These are phyloP conservation scores for Protomyces macrosporus DNA, from an alignment of 1,139 yeast species.

Conservation along the genomic window DNA sequence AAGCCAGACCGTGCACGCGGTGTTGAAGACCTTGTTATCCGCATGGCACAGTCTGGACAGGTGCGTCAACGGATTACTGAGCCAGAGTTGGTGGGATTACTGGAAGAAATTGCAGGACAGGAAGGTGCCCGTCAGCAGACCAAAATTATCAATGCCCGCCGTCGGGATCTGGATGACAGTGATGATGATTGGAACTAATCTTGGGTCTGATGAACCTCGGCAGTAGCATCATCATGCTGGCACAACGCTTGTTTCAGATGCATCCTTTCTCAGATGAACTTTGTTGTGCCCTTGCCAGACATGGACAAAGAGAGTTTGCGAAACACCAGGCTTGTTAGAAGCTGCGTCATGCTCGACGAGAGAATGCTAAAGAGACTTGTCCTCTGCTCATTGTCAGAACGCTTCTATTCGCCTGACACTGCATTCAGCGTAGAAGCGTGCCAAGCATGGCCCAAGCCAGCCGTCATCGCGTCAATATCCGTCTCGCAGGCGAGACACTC, in stretches of 20 bases:
- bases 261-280: too few species aligned
- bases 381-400: too few species aligned
- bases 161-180: slow-evolving; percentile 22
- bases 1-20: slow-evolving; percentile 75
- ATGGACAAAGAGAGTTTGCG: too few species aligned
- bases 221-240: too few species aligned
- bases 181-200: slow-evolving; percentile 24
- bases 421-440: too few species aligned
- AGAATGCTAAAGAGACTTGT: too few species aligned
- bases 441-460: background rate
- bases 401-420: too few species aligned
- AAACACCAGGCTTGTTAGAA: too few species aligned
- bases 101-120: slow-evolving; percentile 78
- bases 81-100: slow-evolving; percentile 70
- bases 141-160: slow-evolving; percentile 48
- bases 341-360: too few species aligned
- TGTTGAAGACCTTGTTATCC: slow-evolving; percentile 75
- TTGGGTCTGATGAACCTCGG: too few species aligned
- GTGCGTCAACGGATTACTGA: slow-evolving; percentile 68
- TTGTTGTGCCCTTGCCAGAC: too few species aligned
- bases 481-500: slow-evolving; percentile 2
- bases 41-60: slow-evolving; percentile 74
- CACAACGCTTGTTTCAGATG: too few species aligned
- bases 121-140: slow-evolving; percentile 52
- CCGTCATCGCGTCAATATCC: slow-evolving; percentile 13